Evolutionary conservation across 257 asterid species (phyloP), one percentile per base, ranked within the genome.

Genomic region (Nicotiana paniculata): DNA sequence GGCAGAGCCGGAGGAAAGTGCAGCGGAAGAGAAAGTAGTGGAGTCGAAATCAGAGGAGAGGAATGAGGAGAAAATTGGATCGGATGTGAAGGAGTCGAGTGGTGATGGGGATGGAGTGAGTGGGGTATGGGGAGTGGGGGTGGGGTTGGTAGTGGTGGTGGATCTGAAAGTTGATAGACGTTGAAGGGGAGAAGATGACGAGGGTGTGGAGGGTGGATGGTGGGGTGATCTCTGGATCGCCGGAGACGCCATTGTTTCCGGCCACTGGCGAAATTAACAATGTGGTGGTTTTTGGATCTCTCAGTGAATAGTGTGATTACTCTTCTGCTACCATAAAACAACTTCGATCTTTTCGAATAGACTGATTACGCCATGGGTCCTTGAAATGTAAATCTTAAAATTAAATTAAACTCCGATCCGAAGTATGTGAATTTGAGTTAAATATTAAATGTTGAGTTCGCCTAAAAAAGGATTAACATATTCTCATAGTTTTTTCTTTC

Each of bases 1-100:
- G 80, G 98, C 97, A 76, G 97, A 96, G 83, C 98, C 97, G 80
- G 98, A 91, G 81, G 97, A 94, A 81, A 96, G 98, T 62, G 97
- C 98, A 83, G 97, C 90, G 84, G 99, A 94, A 85, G 99, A 96
- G 92, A 96, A 96, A 28, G 90, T 92, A 1, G 98, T 90, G 80
- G 99, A 97, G 46, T 90, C 87, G 88, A 96, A 96, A 79, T 90
- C 92, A 0, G 97, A 85, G 55, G 97, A 94, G 82, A 96, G 98
- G 84, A 96, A 96, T 7, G 98, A 86, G 69, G 97, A 92, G 85
- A 94, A 89, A 55, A 96, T 93, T 51, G 97, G 95, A 85, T 96
- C 99, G 48, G 97, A 84, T 59, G 97, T 82, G 91, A 96, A 93
- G 67, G 92, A 57, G 80, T 89, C 91, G 1, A 96, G 85, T 61